Base-by-base conservation (phyloP, 257 asterid species). In the Rauvolfia tetraphylla region DNA sequence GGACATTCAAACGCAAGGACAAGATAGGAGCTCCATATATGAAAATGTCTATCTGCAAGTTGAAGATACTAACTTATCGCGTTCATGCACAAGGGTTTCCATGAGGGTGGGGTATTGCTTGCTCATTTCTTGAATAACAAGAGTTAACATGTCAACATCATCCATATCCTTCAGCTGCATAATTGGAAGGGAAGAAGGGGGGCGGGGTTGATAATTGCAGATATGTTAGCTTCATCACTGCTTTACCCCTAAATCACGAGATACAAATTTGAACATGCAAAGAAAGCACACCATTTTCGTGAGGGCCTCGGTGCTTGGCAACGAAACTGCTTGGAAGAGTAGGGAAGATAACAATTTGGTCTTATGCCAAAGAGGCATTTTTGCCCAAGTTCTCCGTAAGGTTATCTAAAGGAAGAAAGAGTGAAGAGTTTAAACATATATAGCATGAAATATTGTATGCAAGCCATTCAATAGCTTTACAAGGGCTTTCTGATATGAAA, bases 321-420 rank as follows among this genome's bases (percentile, higher is more conserved):
- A 86, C 83, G 91, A 92, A 72, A 95, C 80, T 79, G 96, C 92
- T 90, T 95, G 99, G 78, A 92, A 95, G 74, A 92, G 72, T 34
- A 95, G 81, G 58, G 96, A 81, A 78, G 85, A 89, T 34, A 95
- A 15, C 72, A 93, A 77, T 84, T 89, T 92, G 17, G 88, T 88
- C 87, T 91, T 92, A 82, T 95, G 97, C 99, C 97, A 92, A 76
- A 92, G 92, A 17, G 98, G 93, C 99, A 95, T 88, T 81, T 79
- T 85, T 2, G 88, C 94, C 99, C 98, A 95, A 56, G 97, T 88
- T 88, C 97, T 91, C 87, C 80, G 80, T 80, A 95, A 83, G 5
- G 98, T 95, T 79, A 92, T 88, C 99, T 85, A 75, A n/a, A 31
- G 31, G 54, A 41, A 49, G 22, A 10, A 15, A 67, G 14, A 5